These are phyloP conservation scores for Bombardia bombarda DNA, from an alignment of 495 filamentous ascomycete genomes.

Conservation along the genomic window DNA sequence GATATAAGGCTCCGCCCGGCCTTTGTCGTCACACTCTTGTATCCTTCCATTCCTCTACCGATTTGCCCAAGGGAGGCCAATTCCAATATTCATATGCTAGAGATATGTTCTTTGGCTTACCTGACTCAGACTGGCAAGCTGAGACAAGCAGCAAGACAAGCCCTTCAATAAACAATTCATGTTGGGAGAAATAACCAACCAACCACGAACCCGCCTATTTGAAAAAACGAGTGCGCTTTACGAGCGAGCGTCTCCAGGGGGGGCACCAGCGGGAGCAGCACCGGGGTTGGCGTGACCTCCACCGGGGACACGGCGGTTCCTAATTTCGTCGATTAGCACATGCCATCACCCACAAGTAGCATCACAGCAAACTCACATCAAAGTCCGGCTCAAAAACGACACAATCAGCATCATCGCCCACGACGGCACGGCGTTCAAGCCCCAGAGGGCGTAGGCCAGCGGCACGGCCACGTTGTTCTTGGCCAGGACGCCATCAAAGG, in stretches of 20 bases:
- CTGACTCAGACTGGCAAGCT: too few species aligned
- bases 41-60: too few species aligned
- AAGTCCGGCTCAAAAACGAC: slow-evolving; percentile 67
- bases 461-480: slow-evolving; percentile 55
- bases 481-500: slow-evolving; percentile 66
- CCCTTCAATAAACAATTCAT: too few species aligned
- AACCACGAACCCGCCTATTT: too few species aligned
- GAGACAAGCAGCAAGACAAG: too few species aligned
- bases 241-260: background rate
- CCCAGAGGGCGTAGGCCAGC: slow-evolving; percentile 68
- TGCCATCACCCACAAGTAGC: background rate
- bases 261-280: background rate
- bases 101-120: too few species aligned
- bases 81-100: too few species aligned
- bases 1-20: too few species aligned
- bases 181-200: too few species aligned
- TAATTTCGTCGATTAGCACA: background rate
- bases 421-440: slow-evolving; percentile 48
- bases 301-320: slow-evolving; percentile 26
- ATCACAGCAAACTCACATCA: slow-evolving; percentile 80
- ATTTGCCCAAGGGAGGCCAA: too few species aligned
- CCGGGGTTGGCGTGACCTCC: too few species aligned
- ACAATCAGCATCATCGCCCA: slow-evolving; percentile 72
- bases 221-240: background rate
- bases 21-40: too few species aligned